Percentiles rank a stretch among this genome's conserved stretches.
Evolutionary conservation across 1,139 yeast species (phyloP).

Genomic region (Candida tetrigidarum): DNA sequence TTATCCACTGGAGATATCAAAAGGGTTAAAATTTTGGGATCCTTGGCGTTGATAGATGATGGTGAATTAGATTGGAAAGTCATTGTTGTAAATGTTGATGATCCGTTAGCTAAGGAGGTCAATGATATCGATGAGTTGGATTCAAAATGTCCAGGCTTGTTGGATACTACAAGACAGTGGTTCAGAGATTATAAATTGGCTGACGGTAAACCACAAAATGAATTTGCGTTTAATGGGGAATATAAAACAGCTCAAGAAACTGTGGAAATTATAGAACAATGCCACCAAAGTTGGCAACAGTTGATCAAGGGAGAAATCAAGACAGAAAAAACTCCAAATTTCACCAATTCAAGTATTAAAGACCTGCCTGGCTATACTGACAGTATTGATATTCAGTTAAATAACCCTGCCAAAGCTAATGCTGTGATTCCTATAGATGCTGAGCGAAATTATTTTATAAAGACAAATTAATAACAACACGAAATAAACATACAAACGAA

Average conservation of each 20-base stretch:
- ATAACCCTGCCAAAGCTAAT: conserved; percentile 26
- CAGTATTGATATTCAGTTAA: conserved; percentile 22
- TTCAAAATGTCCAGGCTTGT: conserved; percentile 75
- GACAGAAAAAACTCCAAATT: conserved; percentile 52
- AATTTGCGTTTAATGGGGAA: conserved; percentile 84
- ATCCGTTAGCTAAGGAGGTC: conserved; percentile 74
- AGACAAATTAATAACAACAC: conserved; percentile 8
- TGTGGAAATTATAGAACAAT: conserved; percentile 68
- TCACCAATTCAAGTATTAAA: conserved; percentile 63
- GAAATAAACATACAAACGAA: not conserved
- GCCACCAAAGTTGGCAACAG: conserved; percentile 72
- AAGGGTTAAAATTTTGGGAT: conserved; percentile 83
- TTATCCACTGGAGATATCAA: conserved; percentile 76
- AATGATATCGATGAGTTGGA: conserved; percentile 79
- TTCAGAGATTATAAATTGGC: conserved; percentile 89
- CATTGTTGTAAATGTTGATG: conserved; percentile 73
- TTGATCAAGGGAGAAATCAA: conserved; percentile 56
- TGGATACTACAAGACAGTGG: conserved; percentile 88
- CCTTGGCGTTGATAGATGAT: conserved; percentile 86
- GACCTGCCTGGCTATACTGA: conserved; percentile 44
- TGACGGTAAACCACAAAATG: conserved; percentile 87
- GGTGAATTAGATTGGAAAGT: conserved; percentile 97
- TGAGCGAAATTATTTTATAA: conserved; percentile 19
- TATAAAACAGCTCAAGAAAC: conserved; percentile 78
- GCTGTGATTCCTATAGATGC: conserved; percentile 31